Evolutionary conservation across 2,329 filamentous ascomycete genomes (phyloP).

Genomic region (Fonsecaea pedrosoi): DNA sequence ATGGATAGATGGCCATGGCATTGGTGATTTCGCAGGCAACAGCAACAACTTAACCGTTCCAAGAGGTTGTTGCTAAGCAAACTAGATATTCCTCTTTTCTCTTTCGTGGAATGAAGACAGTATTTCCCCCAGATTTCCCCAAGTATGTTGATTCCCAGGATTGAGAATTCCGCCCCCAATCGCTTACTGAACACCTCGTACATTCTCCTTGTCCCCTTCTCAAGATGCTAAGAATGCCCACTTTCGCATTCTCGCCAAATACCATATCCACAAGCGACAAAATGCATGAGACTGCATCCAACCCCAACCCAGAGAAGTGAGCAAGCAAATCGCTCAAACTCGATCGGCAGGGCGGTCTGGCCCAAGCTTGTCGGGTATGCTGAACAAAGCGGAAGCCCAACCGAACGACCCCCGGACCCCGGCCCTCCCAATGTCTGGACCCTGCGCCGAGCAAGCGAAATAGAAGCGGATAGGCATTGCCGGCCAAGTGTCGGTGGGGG

Average conservation of each 20-base stretch:
- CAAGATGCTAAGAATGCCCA: background rate
- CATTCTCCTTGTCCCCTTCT: no score
- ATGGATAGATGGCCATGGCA: background rate
- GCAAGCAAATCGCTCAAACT: background rate
- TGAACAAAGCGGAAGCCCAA: constrained; percentile 1
- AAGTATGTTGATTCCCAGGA: background rate
- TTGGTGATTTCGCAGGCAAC: background rate
- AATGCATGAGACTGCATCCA: no score
- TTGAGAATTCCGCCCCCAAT: background rate
- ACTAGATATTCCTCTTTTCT: background rate
- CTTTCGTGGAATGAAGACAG: background rate
- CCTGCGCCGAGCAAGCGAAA: no score
- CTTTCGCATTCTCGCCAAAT: background rate
- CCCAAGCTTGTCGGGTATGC: background rate
- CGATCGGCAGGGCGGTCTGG: background rate
- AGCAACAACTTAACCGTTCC: background rate
- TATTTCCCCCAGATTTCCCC: background rate
- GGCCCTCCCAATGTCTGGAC: no score
- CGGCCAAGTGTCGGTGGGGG: no score
- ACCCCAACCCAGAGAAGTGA: no score
- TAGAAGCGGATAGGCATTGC: no score
- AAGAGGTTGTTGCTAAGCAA: background rate
- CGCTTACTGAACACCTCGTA: background rate
- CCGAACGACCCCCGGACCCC: background rate
- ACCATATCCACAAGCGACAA: background rate